A percentile compares a stretch with the other conserved stretches of the same genome.
phyloP scores from a whole-genome alignment of 2,329 filamentous ascomycete genomes.

The Trichoderma oligosporum region DNA sequence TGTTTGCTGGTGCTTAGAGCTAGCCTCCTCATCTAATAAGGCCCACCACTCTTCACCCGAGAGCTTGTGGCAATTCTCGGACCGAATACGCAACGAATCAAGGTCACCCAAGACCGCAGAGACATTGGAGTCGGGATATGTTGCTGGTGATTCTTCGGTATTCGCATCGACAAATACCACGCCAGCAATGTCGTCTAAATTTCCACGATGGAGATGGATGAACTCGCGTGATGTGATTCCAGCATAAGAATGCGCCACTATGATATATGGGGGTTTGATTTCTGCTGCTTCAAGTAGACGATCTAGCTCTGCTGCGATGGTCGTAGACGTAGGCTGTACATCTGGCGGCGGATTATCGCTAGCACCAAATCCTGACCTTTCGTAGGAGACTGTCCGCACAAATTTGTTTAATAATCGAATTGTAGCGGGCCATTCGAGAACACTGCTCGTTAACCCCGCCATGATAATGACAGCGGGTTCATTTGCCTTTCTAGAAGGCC shows the following conservation, averaged over 20 bases:
- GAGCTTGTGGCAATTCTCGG: not conserved
- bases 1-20: not conserved
- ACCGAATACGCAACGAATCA: not conserved
- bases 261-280: not conserved
- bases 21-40: not conserved
- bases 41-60: not conserved
- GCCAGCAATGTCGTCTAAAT: not conserved
- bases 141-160: not conserved
- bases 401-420: not conserved
- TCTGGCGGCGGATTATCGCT: not conserved
- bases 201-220: not conserved
- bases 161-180: not conserved
- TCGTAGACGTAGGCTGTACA: not conserved
- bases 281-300: not conserved
- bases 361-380: not conserved
- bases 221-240: not conserved
- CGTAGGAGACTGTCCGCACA: not conserved
- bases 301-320: not conserved
- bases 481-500: not conserved
- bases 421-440: not conserved
- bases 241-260: not conserved
- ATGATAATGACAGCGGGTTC: not conserved
- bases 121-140: not conserved
- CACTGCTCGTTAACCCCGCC: not conserved
- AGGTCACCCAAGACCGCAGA: not conserved